Evolutionary conservation across 2,329 filamentous ascomycete genomes (phyloP).

Genomic region (Hymenoscyphus fraxineus): DNA sequence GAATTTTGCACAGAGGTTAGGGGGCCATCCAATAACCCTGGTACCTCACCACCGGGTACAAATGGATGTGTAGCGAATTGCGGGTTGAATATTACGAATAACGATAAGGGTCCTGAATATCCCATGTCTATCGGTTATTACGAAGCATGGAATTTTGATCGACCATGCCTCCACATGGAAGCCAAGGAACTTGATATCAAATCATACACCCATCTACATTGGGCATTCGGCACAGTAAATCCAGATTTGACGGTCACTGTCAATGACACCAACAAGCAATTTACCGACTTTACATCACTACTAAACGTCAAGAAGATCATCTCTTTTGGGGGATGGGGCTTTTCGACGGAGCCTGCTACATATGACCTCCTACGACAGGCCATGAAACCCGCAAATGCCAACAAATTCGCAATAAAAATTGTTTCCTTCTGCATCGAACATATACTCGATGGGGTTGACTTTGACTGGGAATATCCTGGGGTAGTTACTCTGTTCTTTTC

Average conservation of each 20-base stretch:
- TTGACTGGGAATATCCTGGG: conserved; percentile 2
- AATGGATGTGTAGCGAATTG: conserved; percentile 34
- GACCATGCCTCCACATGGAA: conserved; percentile 33
- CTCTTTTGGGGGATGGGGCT: conserved; percentile 44
- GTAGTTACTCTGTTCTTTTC: conserved; percentile 33
- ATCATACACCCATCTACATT: conserved; percentile 35
- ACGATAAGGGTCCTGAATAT: conserved; percentile 26
- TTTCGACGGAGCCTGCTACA: conserved; percentile 38
- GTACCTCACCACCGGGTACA: conserved; percentile 33
- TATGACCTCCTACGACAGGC: conserved; percentile 39
- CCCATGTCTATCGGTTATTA: conserved; percentile 35
- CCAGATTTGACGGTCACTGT: conserved; percentile 33
- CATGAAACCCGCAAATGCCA: conserved; percentile 35
- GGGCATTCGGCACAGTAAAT: conserved; percentile 37
- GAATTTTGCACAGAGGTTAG: conserved; percentile 36
- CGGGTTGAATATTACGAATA: conserved; percentile 32
- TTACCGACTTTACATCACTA: conserved; percentile 34
- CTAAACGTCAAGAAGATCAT: conserved; percentile 39
- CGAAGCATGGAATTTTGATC: conserved; percentile 32
- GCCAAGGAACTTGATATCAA: conserved; percentile 23
- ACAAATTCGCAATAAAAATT: conserved; percentile 27
- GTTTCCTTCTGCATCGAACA: background rate
- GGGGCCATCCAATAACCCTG: conserved; percentile 33
- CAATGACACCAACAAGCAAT: conserved; percentile 30
- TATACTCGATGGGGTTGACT: conserved; percentile 2